Base-by-base conservation (phyloP, 2,329 filamentous ascomycete species). In the Pezicula radicicola region DNA sequence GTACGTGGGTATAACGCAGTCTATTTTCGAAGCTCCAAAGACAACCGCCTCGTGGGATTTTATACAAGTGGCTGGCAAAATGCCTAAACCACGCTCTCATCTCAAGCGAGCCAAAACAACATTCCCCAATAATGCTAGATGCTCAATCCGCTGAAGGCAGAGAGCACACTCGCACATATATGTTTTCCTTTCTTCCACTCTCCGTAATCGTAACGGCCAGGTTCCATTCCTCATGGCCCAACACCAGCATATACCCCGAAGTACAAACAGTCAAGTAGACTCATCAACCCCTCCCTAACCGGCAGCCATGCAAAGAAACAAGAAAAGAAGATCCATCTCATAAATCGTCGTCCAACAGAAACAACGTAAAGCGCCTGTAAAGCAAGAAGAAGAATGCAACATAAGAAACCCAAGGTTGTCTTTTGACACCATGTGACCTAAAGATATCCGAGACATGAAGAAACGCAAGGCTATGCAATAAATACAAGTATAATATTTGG, bases 391-490 rank as follows among this genome's bases (percentile, higher is more conserved):
- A 53, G 27, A 44, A 50, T 25, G 6, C 27, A 30, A 47, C 25
- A 46, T 10, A 50, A 46, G 36, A 51, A 54, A 45, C 50, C 18
- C 25, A 15, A 28, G 25, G 13, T 12, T 45, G 9, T n/a, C 27
- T 28, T 28, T 16, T 21, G 19, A 40, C 49, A 45, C 21, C 28
- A 19, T 27, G 37, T 37, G 41, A 40, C 37, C 49, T 37, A 48
- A 53, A 51, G 53, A 56, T 33, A 33, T 33, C 30, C 4, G 9
- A 33, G 30, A 33, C 12, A 33, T 33, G 30, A 33, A 13, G 12
- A 46, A 54, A 49, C 58, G 59, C 59, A 58, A 60, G 56, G 61
- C 60, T 63, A 63, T 63, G 61, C 62, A 60, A 58, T 56, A 59
- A 58, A 58, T 58, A 61, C 53, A 58, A 57, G 43, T 52, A 61